phyloP scores from a whole-genome alignment of 129 eudicot genomes.

The Smallanthus sonchifolius region DNA sequence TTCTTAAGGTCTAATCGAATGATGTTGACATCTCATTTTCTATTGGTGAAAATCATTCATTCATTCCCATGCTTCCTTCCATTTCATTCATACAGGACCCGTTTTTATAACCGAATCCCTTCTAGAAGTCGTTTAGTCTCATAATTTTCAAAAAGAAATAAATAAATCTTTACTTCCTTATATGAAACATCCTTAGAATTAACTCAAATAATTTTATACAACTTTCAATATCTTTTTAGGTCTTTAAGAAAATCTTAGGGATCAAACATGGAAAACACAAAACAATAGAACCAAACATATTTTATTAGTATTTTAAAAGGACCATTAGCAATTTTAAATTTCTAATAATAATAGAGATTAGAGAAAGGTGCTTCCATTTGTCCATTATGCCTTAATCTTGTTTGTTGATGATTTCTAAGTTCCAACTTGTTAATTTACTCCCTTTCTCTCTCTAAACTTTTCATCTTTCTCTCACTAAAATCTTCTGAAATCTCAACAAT shows the following conservation, averaged over 20 bases:
- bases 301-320: neutral
- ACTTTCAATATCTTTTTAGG: neutral
- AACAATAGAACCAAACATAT: neutral
- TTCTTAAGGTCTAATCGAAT: too few relatives aligned
- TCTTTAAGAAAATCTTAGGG: neutral
- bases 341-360: neutral
- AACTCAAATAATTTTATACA: too few relatives aligned
- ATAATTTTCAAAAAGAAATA: too few relatives aligned
- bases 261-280: neutral
- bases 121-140: too few relatives aligned
- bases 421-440: conserved; percentile 48
- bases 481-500: conserved; percentile 6
- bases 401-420: conserved; percentile 74
- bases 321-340: neutral
- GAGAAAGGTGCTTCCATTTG: conserved; percentile 35
- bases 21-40: too few relatives aligned
- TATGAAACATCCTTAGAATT: too few relatives aligned
- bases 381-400: conserved; percentile 41
- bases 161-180: too few relatives aligned
- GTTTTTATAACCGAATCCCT: too few relatives aligned
- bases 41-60: too few relatives aligned
- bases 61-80: too few relatives aligned
- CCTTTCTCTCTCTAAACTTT: conserved; percentile 4
- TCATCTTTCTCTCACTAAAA: conserved; percentile 19
- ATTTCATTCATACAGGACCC: too few relatives aligned